These are phyloP conservation scores for Tolypocladium album DNA, from an alignment of 2,329 filamentous ascomycete genomes.

Conservation along the genomic window DNA sequence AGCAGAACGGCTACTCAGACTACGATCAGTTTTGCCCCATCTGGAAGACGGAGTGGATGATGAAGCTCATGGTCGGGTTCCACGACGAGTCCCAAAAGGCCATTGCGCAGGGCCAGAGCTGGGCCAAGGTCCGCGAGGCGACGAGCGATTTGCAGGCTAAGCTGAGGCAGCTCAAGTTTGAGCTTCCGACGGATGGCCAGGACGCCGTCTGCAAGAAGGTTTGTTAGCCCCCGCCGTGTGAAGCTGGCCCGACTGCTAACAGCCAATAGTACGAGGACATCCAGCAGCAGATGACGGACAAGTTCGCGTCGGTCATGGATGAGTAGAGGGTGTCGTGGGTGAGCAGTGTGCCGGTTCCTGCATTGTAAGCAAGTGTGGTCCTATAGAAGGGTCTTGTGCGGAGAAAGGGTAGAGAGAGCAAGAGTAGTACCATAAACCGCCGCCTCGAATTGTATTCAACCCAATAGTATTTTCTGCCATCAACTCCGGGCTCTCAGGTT, in stretches of 20 bases:
- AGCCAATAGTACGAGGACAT: constrained; percentile 72
- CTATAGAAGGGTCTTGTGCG: constrained; percentile 14
- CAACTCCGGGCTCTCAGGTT: not conserved
- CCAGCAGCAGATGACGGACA: constrained; percentile 86
- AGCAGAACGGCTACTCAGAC: constrained; percentile 98
- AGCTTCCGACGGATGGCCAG: constrained; percentile 78
- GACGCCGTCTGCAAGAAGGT: constrained; percentile 77
- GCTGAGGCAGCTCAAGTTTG: constrained; percentile 92
- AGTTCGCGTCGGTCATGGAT: constrained; percentile 92
- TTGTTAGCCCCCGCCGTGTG: constrained; percentile 18
- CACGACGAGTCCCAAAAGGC: constrained; percentile 97
- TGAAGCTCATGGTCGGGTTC: constrained; percentile 98
- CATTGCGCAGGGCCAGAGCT: constrained; percentile 79
- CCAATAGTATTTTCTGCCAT: constrained; percentile 7
- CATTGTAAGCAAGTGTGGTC: constrained; percentile 12
- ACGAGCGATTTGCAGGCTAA: constrained; percentile 78
- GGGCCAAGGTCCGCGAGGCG: constrained; percentile 85
- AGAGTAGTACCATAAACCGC: constrained; percentile 5
- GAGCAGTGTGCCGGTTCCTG: constrained; percentile 4
- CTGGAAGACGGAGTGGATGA: constrained; percentile 99
- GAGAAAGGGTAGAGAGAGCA: constrained; percentile 10
- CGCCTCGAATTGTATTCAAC: constrained; percentile 17
- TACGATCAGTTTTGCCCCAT: constrained; percentile 99
- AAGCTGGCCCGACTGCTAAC: constrained; percentile 24
- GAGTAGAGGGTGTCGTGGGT: constrained; percentile 48